Evolutionary conservation across 2,329 filamentous ascomycete genomes (phyloP).

Genomic region (Emericellopsis cladophorae): DNA sequence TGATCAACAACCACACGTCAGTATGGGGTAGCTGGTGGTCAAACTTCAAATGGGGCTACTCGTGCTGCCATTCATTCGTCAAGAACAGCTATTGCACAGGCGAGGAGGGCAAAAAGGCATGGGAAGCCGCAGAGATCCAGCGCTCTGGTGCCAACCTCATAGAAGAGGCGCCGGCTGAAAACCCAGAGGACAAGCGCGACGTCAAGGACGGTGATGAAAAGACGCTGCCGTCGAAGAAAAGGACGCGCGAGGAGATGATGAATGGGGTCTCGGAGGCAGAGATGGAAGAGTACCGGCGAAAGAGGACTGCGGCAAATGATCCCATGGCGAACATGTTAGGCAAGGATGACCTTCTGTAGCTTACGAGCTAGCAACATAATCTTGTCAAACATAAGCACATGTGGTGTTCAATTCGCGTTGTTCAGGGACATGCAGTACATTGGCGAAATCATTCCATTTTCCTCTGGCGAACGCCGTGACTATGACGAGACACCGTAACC

Average conservation of each 20-base stretch:
- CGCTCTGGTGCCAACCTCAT: conserved; percentile 31
- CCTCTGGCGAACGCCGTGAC: conserved; percentile 38
- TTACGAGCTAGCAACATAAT: not conserved
- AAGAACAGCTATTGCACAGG: conserved; percentile 98
- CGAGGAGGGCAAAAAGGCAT: conserved; percentile 71
- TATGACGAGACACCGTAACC: conserved; percentile 30
- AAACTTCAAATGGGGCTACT: conserved; percentile 89
- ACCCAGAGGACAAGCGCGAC: conserved; percentile 14
- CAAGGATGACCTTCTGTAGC: conserved; percentile 49
- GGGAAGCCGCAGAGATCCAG: conserved; percentile 60
- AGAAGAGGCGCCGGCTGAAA: conserved; percentile 12
- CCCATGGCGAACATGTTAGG: conserved; percentile 78
- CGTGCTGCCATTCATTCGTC: conserved; percentile 83
- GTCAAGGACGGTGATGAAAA: conserved; percentile 9
- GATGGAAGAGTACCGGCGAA: conserved; percentile 73
- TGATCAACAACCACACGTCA: conserved; percentile 80
- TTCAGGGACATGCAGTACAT: conserved; percentile 16
- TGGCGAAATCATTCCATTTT: conserved; percentile 29
- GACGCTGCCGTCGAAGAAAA: conserved; percentile 41
- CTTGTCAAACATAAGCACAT: not conserved
- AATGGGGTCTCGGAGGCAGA: conserved; percentile 70
- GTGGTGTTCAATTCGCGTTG: conserved; percentile 1
- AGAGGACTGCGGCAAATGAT: conserved; percentile 61
- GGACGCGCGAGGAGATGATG: conserved; percentile 67
- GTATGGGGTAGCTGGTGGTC: conserved; percentile 98